Conservation (phyloP, 148 eudicot genomes). For the Cornus florida region DNA sequence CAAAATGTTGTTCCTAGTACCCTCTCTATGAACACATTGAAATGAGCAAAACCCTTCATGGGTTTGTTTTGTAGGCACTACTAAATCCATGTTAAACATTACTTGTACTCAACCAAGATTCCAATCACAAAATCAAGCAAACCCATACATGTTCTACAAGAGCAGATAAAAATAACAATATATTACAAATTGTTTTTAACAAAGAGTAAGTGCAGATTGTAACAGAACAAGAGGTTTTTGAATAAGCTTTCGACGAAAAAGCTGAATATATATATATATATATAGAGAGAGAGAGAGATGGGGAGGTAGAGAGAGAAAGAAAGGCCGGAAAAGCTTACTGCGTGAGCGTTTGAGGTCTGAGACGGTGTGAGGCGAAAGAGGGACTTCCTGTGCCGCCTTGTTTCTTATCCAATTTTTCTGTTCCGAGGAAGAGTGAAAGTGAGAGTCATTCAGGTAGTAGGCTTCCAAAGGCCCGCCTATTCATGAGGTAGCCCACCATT, state of each 20-base stretch:
- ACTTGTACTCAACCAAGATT: not conserved
- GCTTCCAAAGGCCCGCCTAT: not conserved
- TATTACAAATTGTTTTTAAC: not conserved
- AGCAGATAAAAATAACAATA: not conserved
- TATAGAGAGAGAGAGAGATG: too few species aligned
- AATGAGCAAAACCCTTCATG: conserved; percentile 55
- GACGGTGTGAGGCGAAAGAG: not conserved
- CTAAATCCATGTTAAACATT: conserved; percentile 34
- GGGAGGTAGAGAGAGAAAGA: not conserved
- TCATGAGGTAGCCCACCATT: not conserved
- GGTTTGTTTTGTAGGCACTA: conserved; percentile 39
- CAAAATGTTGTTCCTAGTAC: conserved; percentile 15
- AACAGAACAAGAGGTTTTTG: not conserved
- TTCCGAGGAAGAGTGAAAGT: not conserved
- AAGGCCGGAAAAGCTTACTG: conserved; percentile 8
- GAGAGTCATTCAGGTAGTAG: not conserved
- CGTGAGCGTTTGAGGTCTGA: not conserved
- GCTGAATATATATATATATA: not conserved
- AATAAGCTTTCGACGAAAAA: not conserved
- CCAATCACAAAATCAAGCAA: not conserved
- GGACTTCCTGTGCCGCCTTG: not conserved
- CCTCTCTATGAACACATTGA: conserved; percentile 27
- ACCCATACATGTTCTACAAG: not conserved
- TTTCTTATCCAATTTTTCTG: conserved; percentile 12
- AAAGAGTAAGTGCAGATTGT: not conserved